Base-by-base conservation (phyloP, 345 rosid genomes). In the Luvunga scandens region DNA sequence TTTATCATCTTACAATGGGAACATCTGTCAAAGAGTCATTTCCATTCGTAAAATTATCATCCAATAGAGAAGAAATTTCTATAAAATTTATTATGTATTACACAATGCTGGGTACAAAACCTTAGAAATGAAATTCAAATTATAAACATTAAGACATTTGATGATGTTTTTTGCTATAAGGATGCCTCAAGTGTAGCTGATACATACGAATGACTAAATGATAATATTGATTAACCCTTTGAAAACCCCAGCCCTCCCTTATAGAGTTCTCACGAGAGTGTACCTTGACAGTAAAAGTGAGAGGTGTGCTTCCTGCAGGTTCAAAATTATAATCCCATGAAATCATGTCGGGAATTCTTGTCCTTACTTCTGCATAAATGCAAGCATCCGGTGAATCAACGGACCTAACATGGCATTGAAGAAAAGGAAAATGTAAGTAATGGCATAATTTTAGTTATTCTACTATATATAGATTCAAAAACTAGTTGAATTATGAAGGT, bases 251-350 rank as follows among this genome's bases (percentile, higher is more conserved):
- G 24, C n/a, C 70, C 77, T 16, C 34, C 24, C 64, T 27, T 13
- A 66, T 25, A 27, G 33, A 72, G 65, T 62, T 34, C 36, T 9
- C 34, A 55, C 9, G 69, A 19, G 31, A 33, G 39, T 36, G 73
- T 79, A 95, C 93, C 92, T 92, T 93, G 1, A 92, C 89, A 6
- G 97, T 93, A 79, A 92, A 95, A 83, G 90, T 92, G 24, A 90
- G 86, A 0, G 97, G 95, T 18, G 80, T 79, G 79, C 83, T 88
- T 85, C 97, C 98, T 34, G 90, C 94, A 59, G 91, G 97, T 80
- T 93, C 97, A 72, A 92, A 93, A 84, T 91, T 88, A 79, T 89
- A 92, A 89, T 92, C 98, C 96, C 97, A 93, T 19, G 92, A 85
- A 57, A 84, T 76, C 5, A 96, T 91, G 30, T 95, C 95, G 1